Evolutionary conservation across 768 basidiomycete species (phyloP).

Genomic region (Suillus paluster): DNA sequence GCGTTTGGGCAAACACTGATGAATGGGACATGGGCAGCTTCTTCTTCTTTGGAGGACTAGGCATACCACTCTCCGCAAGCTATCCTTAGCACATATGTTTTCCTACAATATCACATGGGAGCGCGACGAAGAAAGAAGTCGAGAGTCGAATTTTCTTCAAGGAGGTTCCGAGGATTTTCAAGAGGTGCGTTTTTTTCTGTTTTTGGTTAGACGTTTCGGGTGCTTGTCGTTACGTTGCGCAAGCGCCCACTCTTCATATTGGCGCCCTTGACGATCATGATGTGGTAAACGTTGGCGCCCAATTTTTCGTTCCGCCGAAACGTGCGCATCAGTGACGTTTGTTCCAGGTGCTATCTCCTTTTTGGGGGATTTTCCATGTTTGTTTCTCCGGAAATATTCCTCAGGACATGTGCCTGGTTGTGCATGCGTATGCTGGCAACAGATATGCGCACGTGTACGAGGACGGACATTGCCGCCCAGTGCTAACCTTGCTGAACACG

Average conservation of each 20-base stretch:
- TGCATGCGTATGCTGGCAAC: background rate
- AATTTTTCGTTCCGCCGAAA: background rate
- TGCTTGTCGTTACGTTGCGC: too few relatives aligned
- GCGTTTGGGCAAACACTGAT: too few relatives aligned
- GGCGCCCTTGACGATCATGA: too few relatives aligned
- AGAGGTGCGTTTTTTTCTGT: conserved; percentile 45
- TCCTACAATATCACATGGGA: conserved; percentile 64
- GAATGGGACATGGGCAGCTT: too few relatives aligned
- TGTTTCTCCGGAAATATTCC: too few relatives aligned
- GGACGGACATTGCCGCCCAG: too few relatives aligned
- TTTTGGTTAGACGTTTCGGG: conserved; percentile 44
- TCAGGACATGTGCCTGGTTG: background rate
- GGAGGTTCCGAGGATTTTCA: conserved; percentile 82
- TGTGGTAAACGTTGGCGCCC: conserved; percentile 27
- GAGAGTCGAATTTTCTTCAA: conserved; percentile 90
- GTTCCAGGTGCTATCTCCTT: conserved; percentile 15
- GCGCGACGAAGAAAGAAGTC: conserved; percentile 78
- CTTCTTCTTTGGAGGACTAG: conserved; percentile 63
- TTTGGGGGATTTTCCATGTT: too few relatives aligned
- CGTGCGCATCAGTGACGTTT: too few relatives aligned
- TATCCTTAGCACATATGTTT: conserved; percentile 57
- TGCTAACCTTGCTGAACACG: too few relatives aligned
- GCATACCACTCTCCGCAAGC: conserved; percentile 57
- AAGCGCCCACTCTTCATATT: too few relatives aligned
- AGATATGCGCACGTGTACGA: background rate